phyloP scores from a whole-genome alignment of 345 rosid species.

The Eucalyptus lansdowneana region DNA sequence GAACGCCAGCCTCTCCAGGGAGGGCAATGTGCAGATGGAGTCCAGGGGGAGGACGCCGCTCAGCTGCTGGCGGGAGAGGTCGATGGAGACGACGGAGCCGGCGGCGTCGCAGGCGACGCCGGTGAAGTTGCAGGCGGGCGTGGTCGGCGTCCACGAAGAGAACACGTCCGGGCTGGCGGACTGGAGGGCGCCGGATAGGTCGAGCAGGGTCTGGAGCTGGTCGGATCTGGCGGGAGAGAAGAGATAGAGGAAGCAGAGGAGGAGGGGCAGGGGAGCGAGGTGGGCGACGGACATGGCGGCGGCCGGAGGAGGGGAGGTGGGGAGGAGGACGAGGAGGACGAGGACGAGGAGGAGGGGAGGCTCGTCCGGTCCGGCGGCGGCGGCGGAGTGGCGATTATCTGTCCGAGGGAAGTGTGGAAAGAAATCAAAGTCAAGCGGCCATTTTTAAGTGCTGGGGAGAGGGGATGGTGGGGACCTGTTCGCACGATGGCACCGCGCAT shows the following conservation, averaged over 20 bases:
- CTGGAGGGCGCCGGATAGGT: constrained; percentile 5
- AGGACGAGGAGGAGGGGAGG: too few relatives aligned
- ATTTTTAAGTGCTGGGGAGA: neutral
- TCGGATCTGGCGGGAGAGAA: constrained; percentile 2
- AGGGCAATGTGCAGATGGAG: neutral
- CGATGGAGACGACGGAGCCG: constrained; percentile 16
- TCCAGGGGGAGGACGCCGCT: constrained; percentile 3
- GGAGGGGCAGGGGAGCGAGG: neutral
- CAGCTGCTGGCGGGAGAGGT: constrained; percentile 11
- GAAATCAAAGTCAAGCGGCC: neutral
- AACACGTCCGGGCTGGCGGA: constrained; percentile 3
- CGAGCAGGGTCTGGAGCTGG: constrained; percentile 16
- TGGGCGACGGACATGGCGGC: constrained; percentile 12
- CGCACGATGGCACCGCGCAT: neutral
- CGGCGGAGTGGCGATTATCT: neutral
- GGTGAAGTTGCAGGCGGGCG: constrained; percentile 4
- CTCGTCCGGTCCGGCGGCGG: neutral
- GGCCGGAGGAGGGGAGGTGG: neutral
- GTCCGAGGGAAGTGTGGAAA: neutral
- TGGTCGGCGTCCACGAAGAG: constrained; percentile 7
- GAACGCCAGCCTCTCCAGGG: constrained; percentile 1
- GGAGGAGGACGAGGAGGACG: too few relatives aligned
- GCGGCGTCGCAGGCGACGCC: constrained; percentile 15
- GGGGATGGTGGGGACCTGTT: neutral
- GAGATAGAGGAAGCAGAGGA: neutral